Evolutionary conservation across 2,329 filamentous ascomycete species (phyloP).

Genomic region (Elsinoe perseae): DNA sequence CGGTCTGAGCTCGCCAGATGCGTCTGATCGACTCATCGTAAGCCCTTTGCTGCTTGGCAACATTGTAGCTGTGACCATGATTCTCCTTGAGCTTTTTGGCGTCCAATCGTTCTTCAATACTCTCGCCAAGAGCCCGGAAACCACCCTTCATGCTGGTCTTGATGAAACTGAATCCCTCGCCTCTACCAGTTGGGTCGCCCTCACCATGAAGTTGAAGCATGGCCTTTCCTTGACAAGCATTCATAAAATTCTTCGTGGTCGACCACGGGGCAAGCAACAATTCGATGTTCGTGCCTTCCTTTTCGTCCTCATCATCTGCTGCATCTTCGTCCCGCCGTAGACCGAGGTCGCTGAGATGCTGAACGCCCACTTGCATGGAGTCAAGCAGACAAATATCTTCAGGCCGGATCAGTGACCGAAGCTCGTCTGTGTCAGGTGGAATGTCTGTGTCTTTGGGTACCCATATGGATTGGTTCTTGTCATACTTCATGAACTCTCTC

Average conservation of each 20-base stretch:
- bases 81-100: slow-evolving; percentile 61
- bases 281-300: slow-evolving; percentile 68
- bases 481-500: slow-evolving; percentile 90
- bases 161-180: slow-evolving; percentile 93
- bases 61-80: slow-evolving; percentile 94
- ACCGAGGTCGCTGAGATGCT: slow-evolving; percentile 83
- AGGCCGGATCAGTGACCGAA: slow-evolving; percentile 84
- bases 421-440: slow-evolving; percentile 69
- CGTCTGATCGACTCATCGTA: slow-evolving; percentile 86
- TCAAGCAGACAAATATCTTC: slow-evolving; percentile 93
- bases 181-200: slow-evolving; percentile 87
- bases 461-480: slow-evolving; percentile 87
- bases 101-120: slow-evolving; percentile 77
- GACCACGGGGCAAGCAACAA: slow-evolving; percentile 93
- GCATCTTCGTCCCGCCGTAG: slow-evolving; percentile 59
- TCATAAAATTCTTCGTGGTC: slow-evolving; percentile 90
- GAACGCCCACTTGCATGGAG: slow-evolving; percentile 91
- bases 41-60: slow-evolving; percentile 83
- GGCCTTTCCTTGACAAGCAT: slow-evolving; percentile 87
- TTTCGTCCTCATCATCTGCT: slow-evolving; percentile 57
- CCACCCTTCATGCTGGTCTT: slow-evolving; percentile 98
- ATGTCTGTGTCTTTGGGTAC: slow-evolving; percentile 63
- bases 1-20: slow-evolving; percentile 86
- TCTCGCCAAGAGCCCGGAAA: slow-evolving; percentile 83
- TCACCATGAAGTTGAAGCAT: slow-evolving; percentile 94